These are phyloP conservation scores for Avena atlantica DNA, from an alignment of 176 grass and related monocot species.

Conservation along the genomic window DNA sequence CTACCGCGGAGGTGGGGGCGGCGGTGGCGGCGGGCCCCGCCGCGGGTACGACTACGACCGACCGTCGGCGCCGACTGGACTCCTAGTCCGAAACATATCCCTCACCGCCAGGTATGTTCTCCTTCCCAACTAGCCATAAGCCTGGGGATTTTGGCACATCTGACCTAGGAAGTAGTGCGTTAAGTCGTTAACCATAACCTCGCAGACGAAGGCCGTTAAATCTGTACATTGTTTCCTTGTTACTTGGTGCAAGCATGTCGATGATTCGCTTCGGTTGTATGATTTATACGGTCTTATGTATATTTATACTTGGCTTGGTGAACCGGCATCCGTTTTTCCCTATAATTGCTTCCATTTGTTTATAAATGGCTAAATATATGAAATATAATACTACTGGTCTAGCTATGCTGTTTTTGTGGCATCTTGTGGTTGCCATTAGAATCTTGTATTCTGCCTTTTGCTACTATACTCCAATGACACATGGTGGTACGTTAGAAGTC, in stretches of 20 bases:
- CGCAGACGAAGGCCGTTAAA: background rate
- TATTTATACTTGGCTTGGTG: slow-evolving; percentile 17
- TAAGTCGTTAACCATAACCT: background rate
- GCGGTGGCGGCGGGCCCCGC: slow-evolving; percentile 18
- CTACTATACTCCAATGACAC: background rate
- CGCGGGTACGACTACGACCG: slow-evolving; percentile 55
- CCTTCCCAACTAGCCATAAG: background rate
- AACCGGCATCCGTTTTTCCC: background rate
- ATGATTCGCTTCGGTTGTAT: background rate
- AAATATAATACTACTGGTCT: background rate
- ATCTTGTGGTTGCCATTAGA: background rate
- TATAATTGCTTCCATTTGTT: background rate
- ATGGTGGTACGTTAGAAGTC: background rate
- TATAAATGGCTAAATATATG: background rate
- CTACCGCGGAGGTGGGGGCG: slow-evolving; percentile 31
- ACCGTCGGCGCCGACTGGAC: slow-evolving; percentile 49
- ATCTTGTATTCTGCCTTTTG: background rate
- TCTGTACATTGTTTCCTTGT: background rate
- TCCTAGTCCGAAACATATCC: slow-evolving; percentile 74
- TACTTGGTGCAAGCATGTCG: background rate
- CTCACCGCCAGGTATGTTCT: slow-evolving; percentile 55
- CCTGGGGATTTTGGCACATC: background rate
- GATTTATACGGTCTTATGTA: background rate
- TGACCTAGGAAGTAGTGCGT: slow-evolving; percentile 7
- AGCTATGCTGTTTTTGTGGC: background rate